These are phyloP conservation scores for Coemansia sp. DNA, from an alignment of 192 early-diverging fungal genomes.

Conservation along the genomic window DNA sequence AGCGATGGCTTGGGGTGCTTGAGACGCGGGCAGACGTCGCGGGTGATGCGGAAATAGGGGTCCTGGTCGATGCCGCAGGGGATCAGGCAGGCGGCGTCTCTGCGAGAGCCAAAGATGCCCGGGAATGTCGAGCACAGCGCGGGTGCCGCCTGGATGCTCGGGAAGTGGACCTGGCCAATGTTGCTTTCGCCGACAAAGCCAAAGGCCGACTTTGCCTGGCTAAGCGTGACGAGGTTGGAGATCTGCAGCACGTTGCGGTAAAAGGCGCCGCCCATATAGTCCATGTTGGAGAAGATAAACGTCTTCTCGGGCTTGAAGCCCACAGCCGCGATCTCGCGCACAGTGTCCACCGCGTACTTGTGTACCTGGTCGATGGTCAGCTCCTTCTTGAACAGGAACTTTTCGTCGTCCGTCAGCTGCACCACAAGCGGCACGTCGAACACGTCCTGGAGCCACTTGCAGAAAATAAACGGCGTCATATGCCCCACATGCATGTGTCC, in stretches of 20 bases:
- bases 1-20: slow-evolving; percentile 95
- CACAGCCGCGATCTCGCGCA: slow-evolving; percentile 91
- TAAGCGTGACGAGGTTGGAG: slow-evolving; percentile 81
- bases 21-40: slow-evolving; percentile 86
- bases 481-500: slow-evolving; percentile 95
- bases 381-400: slow-evolving; percentile 92
- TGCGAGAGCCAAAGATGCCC: slow-evolving; percentile 86
- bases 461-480: slow-evolving; percentile 95
- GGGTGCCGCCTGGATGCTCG: slow-evolving; percentile 88
- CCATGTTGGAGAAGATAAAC: slow-evolving; percentile 92
- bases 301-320: slow-evolving; percentile 95
- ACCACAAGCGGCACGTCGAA: slow-evolving; percentile 95
- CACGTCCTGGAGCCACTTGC: slow-evolving; percentile 95
- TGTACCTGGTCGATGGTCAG: slow-evolving; percentile 78
- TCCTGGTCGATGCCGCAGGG: slow-evolving; percentile 99
- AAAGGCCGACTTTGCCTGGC: slow-evolving; percentile 80
- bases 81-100: slow-evolving; percentile 92
- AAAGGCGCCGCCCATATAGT: slow-evolving; percentile 88
- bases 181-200: slow-evolving; percentile 87
- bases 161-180: slow-evolving; percentile 93
- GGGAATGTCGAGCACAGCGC: slow-evolving; percentile 95
- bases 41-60: slow-evolving; percentile 96
- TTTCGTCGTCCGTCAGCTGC: slow-evolving; percentile 98
- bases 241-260: slow-evolving; percentile 92
- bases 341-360: slow-evolving; percentile 75